Evolutionary conservation across 1,284 basidiomycete genomes (phyloP), one percentile per base, ranked within the genome.

Genomic region (Ustilago cynodontis): DNA sequence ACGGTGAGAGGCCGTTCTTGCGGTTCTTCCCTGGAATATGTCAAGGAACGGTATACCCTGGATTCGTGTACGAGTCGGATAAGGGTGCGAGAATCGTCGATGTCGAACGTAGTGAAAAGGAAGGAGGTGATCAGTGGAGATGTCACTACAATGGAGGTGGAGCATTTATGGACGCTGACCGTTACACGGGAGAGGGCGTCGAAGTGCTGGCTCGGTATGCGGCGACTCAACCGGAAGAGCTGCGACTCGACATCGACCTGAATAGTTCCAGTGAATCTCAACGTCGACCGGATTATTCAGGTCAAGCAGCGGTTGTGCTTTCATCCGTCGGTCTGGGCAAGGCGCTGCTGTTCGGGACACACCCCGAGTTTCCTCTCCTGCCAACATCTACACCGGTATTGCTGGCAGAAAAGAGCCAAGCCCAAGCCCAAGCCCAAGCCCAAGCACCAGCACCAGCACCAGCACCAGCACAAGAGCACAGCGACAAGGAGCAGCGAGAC

Each of bases 301-400:
- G 76, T 6, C 73, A 81, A 35, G 76, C 90, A 20, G 91, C 91
- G 1, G 90, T 88, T 0, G 87, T 91, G 5, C 83, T 87, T 4
- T 89, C 88, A 47, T 80, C 77, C 0, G 86, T 91, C n/a, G 90
- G 90, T 0, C 80, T 85, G 22, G 93, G 93, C 2, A 88, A 86
- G 28, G 89, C 90, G 0, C 83, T 90, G 1, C 86, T 93, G 7
- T 92, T 90, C 88, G 89, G 89, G 2, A 88, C 90, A 0, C 91
- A 90, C 78, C 88, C 91, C 22, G 93, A 93, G 82, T 90, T 90
- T 77, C 88, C 91, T 2, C 81, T 90, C 39, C 33, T 73, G 81
- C 87, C 59, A 7, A 64, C 64, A 0, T 76, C 73, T 22, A 71
- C 68, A n/a, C 73, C 73, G 16, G 68, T 76, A n/a, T 13, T 59